Base-by-base conservation (phyloP, 164 flowering plant genomes). In the Berberis thunbergii region DNA sequence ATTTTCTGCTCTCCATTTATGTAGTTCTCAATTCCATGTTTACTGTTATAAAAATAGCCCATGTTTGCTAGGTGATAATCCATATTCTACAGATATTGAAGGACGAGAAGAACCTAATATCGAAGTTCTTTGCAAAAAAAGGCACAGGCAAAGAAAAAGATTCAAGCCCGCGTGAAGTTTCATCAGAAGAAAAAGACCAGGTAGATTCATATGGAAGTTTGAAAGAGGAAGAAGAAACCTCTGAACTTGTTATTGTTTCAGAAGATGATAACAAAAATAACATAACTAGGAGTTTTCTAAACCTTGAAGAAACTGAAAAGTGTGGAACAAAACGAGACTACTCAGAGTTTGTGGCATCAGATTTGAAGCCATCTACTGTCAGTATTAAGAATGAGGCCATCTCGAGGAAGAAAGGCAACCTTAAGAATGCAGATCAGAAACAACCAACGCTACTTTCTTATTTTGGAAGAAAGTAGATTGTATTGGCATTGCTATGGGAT, bases 121-220 rank as follows among this genome's bases (percentile, higher is more conserved):
- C 89, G 10, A 86, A 79, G 59, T 88, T 83, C 61, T 90, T 90
- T 72, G 49, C 81, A 40, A 75, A 75, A 67, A 84, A 80, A 61
- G 76, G 11, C 68, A 48, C 7, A 1, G 74, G 64, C 44, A 71
- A 60, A 41, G 77, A 73, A 67, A 60, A 61, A 26, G 70, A 69
- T 59, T 43, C 60, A 41, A 41, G 54, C 5, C 65, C 63, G 40
- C 70, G 41, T 39, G 68, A 70, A 69, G 52, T 13, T 58, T 50
- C 62, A 26, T n/a, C 52, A 6, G 26, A 75, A 54, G 72, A 71
- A 49, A 58, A 74, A 60, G 45, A 44, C 12, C 48, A 54, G 40
- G 58, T 43, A 2, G 67, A 49, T 45, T 52, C 41, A 50, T 42
- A 48, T 9, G 45, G 63, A 57, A 66, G 43, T 61, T 1, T 70